Conservation (phyloP, 164 flowering plant genomes). For the Litsea cubeba region DNA sequence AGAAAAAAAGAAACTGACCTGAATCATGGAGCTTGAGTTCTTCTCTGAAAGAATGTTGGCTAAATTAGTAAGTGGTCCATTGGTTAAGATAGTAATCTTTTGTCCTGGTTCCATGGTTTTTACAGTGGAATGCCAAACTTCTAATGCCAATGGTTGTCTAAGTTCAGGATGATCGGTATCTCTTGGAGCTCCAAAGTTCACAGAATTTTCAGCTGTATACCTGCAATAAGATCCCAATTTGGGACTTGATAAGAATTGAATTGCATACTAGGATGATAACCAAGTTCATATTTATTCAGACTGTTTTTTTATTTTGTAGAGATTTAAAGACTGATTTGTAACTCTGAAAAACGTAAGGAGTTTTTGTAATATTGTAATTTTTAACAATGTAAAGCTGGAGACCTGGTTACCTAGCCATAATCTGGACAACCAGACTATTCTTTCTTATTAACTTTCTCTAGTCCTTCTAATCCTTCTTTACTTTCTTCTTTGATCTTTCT, state of each 20-base stretch:
- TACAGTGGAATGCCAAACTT: conserved; percentile 60
- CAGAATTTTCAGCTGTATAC: conserved; percentile 81
- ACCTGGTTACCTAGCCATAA: too few relatives aligned
- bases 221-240: conserved; percentile 29
- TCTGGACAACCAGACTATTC: too few relatives aligned
- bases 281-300: too few relatives aligned
- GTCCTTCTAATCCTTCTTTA: too few relatives aligned
- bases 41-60: conserved; percentile 52
- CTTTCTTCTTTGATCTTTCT: too few relatives aligned
- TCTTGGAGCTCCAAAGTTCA: conserved; percentile 70
- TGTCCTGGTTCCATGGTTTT: conserved; percentile 41
- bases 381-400: too few relatives aligned
- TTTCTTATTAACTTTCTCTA: too few relatives aligned
- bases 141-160: conserved; percentile 74
- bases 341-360: too few relatives aligned
- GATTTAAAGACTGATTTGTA: too few relatives aligned
- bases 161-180: conserved; percentile 86
- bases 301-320: too few relatives aligned
- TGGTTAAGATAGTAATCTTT: conserved; percentile 68
- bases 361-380: too few relatives aligned
- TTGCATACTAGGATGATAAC: background rate
- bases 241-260: background rate
- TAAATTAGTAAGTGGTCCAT: conserved; percentile 81
- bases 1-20: conserved; percentile 36
- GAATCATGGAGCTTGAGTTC: conserved; percentile 38